Base-by-base conservation (phyloP, 2,329 filamentous ascomycete genomes). In the Ceratocystis colombiana region DNA sequence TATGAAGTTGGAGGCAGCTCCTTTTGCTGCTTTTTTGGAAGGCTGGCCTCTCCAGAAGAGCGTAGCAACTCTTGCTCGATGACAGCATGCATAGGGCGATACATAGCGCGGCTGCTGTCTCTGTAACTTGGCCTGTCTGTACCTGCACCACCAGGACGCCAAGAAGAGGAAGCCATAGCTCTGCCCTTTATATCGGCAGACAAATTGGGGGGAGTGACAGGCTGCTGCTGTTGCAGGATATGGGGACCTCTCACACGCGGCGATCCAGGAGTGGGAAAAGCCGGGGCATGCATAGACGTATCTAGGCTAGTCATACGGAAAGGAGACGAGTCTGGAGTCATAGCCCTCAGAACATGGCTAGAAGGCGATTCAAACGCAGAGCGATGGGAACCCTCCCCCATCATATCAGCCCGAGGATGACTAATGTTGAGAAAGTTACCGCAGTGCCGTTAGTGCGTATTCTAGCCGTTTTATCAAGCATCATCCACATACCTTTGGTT, bases 51-150 rank as follows among this genome's bases (percentile, higher is more conserved):
- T 2, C 46, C 46, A 50, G n/a, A 50, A 7, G 12, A 25, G n/a
- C 46, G 20, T 22, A 22, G n/a, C 3, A 25, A 7, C 7, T 25
- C n/a, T 50, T 30, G 12, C 4, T 53, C 33, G 20, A 20, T n/a
- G 10, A 64, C 62, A 25, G 66, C 62, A 37, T 66, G 59, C 65
- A 66, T 66, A 15, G 65, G 65, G 59, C 61, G 65, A 20, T 53
- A 66, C 2, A 61, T 17, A 28, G 64, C 10, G 3, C 53, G 53
- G 3, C 8, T 3, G 2, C 28, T 64, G 46, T 33, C 20, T 10
- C 37, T 22, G 17, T 17, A 44, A 44, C 22, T 30, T 20, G 17
- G 2, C 46, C n/a, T 50, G 10, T n/a, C 22, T 12, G 46, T 22
- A 3, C n/a, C 22, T 12, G 46, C 46, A 7, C 15, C 33, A 15